phyloP scores from a whole-genome alignment of 345 rosid species.

The Dipteronia sinensis region DNA sequence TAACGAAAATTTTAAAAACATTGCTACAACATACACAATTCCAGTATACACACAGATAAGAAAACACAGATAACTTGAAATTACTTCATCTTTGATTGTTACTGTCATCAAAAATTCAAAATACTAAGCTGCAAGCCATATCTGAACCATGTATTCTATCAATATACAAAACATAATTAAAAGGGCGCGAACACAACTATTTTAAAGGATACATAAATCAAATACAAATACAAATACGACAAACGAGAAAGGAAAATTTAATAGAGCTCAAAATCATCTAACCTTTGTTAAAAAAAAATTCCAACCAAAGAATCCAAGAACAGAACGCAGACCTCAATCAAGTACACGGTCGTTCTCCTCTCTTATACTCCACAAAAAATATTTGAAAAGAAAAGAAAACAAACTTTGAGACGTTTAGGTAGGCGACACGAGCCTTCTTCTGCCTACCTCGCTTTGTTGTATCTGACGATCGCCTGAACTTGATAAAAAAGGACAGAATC shows the following conservation, averaged over 20 bases:
- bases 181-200: background rate
- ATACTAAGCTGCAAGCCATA: background rate
- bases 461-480: background rate
- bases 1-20: too few species aligned
- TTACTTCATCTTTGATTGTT: background rate
- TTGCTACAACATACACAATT: too few species aligned
- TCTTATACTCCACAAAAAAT: background rate
- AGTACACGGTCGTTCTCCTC: background rate
- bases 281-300: background rate
- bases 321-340: slow-evolving; percentile 8
- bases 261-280: background rate
- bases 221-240: too few species aligned
- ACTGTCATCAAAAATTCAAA: background rate
- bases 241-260: background rate
- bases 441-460: background rate
- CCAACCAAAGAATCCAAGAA: background rate
- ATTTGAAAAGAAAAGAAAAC: background rate
- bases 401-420: background rate
- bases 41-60: background rate
- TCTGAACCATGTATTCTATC: too few species aligned
- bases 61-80: background rate
- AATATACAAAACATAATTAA: background rate
- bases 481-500: background rate
- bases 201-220: background rate
- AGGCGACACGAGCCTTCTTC: background rate